These are phyloP conservation scores for Amanita subjunquillea DNA, from an alignment of 768 basidiomycete genomes.

Conservation along the genomic window DNA sequence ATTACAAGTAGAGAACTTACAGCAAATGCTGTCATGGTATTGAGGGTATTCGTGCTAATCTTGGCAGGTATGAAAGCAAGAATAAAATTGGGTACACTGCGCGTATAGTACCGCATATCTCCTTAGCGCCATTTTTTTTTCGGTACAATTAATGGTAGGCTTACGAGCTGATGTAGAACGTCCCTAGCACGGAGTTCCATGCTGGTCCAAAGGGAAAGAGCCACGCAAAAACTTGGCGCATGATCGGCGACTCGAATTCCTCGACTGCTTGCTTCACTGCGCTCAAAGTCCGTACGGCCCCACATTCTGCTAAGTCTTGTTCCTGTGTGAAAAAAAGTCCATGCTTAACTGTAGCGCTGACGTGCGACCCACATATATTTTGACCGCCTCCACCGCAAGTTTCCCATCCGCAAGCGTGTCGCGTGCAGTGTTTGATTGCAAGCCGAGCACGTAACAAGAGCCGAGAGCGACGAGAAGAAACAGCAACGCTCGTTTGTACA, in stretches of 20 bases:
- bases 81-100: constrained; percentile 87
- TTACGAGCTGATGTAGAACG: constrained; percentile 95
- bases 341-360: background rate
- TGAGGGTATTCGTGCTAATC: constrained; percentile 76
- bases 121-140: background rate
- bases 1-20: constrained; percentile 30
- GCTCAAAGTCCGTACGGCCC: constrained; percentile 35
- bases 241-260: constrained; percentile 55
- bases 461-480: constrained; percentile 35
- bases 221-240: constrained; percentile 71
- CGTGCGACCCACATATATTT: constrained; percentile 14
- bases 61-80: constrained; percentile 88
- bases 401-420: background rate
- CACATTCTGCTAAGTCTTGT: constrained; percentile 28
- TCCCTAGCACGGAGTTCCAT: constrained; percentile 83
- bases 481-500: constrained; percentile 17
- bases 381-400: constrained; percentile 9
- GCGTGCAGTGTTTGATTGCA: background rate
- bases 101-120: background rate
- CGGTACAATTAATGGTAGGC: constrained; percentile 20
- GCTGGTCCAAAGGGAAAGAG: constrained; percentile 88
- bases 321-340: constrained; percentile 17
- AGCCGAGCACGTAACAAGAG: constrained; percentile 8
- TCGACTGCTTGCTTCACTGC: constrained; percentile 53
- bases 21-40: constrained; percentile 92